Evolutionary conservation across 2,329 filamentous ascomycete genomes (phyloP).

Genomic region (Curvularia eragrostidis): DNA sequence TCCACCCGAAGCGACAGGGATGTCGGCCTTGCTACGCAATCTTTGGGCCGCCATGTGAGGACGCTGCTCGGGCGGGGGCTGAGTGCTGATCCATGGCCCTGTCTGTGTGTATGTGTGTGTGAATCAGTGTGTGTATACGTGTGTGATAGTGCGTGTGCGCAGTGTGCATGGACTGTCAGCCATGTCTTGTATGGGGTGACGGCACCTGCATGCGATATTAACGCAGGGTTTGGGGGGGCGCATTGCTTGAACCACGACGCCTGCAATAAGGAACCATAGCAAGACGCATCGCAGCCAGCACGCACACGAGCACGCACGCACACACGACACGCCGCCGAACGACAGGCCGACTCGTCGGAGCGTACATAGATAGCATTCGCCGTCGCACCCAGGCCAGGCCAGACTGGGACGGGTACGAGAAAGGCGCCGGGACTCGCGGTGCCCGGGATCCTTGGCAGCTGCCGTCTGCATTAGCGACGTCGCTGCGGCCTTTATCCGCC

Average conservation of each 20-base stretch:
- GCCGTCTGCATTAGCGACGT: slow-evolving; percentile 7
- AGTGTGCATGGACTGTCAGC: slow-evolving; percentile 7
- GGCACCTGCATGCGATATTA: slow-evolving; percentile 13
- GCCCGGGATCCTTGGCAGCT: slow-evolving; percentile 2
- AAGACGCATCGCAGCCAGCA: too few species aligned
- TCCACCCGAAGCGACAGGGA: not conserved
- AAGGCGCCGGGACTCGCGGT: not conserved
- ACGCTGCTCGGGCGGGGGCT: not conserved
- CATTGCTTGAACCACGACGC: not conserved
- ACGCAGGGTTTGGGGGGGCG: slow-evolving; percentile 1
- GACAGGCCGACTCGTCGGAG: not conserved
- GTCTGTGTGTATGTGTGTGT: too few species aligned
- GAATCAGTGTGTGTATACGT: too few species aligned
- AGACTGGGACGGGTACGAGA: not conserved
- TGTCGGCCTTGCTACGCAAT: not conserved
- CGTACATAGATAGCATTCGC: not conserved
- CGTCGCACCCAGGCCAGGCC: not conserved
- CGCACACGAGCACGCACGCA: too few species aligned
- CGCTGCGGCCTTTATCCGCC: slow-evolving; percentile 6
- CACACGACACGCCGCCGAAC: not conserved
- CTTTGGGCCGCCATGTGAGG: not conserved
- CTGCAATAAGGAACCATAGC: not conserved
- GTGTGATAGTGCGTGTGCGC: not conserved
- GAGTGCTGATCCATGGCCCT: not conserved
- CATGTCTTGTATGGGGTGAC: not conserved